Evolutionary conservation across 192 early-diverging fungal species (phyloP), one percentile per base, ranked within the genome.

Genomic region (Mortierella hygrophila): DNA sequence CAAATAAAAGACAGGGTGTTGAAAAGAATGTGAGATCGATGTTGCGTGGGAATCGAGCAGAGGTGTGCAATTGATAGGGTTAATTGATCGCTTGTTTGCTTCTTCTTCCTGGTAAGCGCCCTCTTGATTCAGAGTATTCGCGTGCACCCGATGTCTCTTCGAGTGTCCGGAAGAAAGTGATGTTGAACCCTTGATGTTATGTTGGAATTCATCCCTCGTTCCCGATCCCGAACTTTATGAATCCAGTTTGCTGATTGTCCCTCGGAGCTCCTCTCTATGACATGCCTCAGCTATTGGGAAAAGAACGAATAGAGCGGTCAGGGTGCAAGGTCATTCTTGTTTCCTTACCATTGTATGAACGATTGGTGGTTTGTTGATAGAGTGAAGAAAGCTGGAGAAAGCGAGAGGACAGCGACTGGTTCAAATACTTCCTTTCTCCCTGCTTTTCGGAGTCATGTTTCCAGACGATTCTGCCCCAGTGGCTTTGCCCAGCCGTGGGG

Each of bases 381-480:
- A 11, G 26, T 11, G 13, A 29, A 32, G 38, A 40, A 65, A 65
- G 60, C 13, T 65, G 60, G 26, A 15, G 29, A 32, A 52, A 65
- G 60, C 26, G 11, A 2, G 29, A 13, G n/a, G 60, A 32, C 10
- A 26, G 38, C 38, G 38, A 40, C 38, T 40, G 38, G 29, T 65
- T 32, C 26, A 60, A 60, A 60, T 60, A 60, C 49, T 18, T 52
- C 18, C 49, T 16, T 52, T 15, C 18, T 60, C 55, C 55, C n/a
- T 63, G 11, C 26, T 8, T 26, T 9, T 65, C 60, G 60, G 60
- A 65, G 60, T 65, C 60, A 65, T 65, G 23, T 65, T 65, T 65
- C 60, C 60, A 65, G 60, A 65, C 60, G 60, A 65, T 65, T 65
- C 60, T 32, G 11, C 55, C n/a, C 8, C 60, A 65, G 60, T 65